Conservation (phyloP, 176 grass and related monocot species). For the Hordeum vulgare region MorexV3_pseudomolecules_assembly NC_058520.1:543221018-543221517, state of each 20-base stretch:
- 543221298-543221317: conserved; percentile 70
- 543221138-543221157: neutral
- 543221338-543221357: conserved; percentile 61
- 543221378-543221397: conserved; percentile 60
- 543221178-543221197: conserved; percentile 67
- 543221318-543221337: conserved; percentile 76
- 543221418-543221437: neutral
- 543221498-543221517: neutral
- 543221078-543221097: neutral
- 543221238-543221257: conserved; percentile 48
- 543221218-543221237: conserved; percentile 54
- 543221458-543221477: neutral
- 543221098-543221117: neutral
- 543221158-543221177: conserved; percentile 57
- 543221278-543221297: conserved; percentile 38
- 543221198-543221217: conserved; percentile 55
- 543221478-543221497: neutral
- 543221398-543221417: conserved; percentile 71
- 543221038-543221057: neutral
- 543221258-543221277: conserved; percentile 46
- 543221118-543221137: neutral
- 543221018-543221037: neutral
- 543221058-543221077: neutral
- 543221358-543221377: conserved; percentile 73
- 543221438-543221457: neutral